Evolutionary conservation across 441 rosid species (phyloP).

Genomic region (Gossypium davidsonii): DNA sequence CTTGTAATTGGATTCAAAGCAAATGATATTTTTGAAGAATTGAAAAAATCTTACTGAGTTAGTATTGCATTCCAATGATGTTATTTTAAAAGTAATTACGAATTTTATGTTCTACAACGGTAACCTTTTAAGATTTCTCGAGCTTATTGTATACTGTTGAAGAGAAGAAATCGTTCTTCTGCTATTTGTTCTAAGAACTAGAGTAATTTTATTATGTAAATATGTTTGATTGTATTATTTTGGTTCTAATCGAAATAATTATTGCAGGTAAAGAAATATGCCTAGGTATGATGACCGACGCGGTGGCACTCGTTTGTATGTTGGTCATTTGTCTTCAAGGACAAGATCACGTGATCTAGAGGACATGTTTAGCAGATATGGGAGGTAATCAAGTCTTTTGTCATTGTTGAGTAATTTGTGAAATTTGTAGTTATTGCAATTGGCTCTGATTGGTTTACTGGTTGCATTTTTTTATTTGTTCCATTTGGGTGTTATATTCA

Average conservation of each 20-base stretch:
- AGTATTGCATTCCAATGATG: neutral
- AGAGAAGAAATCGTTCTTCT: neutral
- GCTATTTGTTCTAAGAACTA: neutral
- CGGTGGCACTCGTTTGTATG: slow-evolving; percentile 42
- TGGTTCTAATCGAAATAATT: neutral
- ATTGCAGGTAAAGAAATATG: slow-evolving; percentile 28
- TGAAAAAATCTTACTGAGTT: neutral
- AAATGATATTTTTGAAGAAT: neutral
- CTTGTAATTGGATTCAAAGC: neutral
- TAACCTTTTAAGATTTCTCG: neutral
- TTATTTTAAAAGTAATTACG: neutral
- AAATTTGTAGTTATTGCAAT: neutral
- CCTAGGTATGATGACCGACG: slow-evolving; percentile 49
- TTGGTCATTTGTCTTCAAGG: slow-evolving; percentile 43
- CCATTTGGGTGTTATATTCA: neutral
- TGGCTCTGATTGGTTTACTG: neutral
- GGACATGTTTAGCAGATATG: slow-evolving; percentile 46
- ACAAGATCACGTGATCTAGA: slow-evolving; percentile 46
- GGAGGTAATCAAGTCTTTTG: slow-evolving; percentile 28
- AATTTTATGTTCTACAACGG: neutral
- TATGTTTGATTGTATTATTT: neutral
- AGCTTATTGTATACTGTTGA: neutral
- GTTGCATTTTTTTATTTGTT: neutral
- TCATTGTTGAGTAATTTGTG: neutral
- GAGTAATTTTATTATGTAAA: neutral